Conservation (phyloP, 2,329 filamentous ascomycete genomes). For the Lojkania enalia region DNA sequence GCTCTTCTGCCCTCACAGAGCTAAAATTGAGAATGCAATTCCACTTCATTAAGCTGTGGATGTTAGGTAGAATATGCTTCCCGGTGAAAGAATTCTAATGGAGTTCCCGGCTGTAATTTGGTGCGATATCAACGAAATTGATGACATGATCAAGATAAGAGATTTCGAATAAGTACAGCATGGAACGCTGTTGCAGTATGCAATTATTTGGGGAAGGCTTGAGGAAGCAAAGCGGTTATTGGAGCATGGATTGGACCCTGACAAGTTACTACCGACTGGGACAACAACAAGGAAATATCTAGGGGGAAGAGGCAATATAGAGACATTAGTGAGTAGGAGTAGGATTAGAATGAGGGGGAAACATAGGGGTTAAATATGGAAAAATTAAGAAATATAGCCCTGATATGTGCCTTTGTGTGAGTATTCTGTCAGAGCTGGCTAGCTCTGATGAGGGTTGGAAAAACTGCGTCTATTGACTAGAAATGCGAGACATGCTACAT, state of each 20-base stretch:
- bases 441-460: too few relatives aligned
- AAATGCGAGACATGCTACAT: too few relatives aligned
- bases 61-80: neutral
- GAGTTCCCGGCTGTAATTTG: slow-evolving; percentile 9
- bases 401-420: too few relatives aligned
- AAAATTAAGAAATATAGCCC: too few relatives aligned
- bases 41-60: slow-evolving; percentile 7
- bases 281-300: neutral
- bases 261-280: slow-evolving; percentile 6
- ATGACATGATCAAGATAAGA: slow-evolving; percentile 3
- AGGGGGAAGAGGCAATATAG: too few relatives aligned
- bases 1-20: slow-evolving; percentile 7
- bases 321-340: too few relatives aligned
- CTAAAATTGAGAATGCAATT: slow-evolving; percentile 9
- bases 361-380: too few relatives aligned
- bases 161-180: neutral
- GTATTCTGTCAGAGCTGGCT: too few relatives aligned
- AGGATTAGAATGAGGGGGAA: too few relatives aligned
- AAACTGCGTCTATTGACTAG: too few relatives aligned
- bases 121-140: slow-evolving; percentile 9
- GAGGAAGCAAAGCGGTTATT: slow-evolving; percentile 16
- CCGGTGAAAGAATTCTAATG: slow-evolving; percentile 11
- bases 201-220: slow-evolving; percentile 8
- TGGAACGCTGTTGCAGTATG: slow-evolving; percentile 8
- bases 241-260: slow-evolving; percentile 16